A percentile compares a stretch with the other conserved stretches of the same genome.
These are phyloP conservation scores for Pogostemon cablin DNA, from an alignment of 257 asterid genomes.

Conservation along the genomic window DNA sequence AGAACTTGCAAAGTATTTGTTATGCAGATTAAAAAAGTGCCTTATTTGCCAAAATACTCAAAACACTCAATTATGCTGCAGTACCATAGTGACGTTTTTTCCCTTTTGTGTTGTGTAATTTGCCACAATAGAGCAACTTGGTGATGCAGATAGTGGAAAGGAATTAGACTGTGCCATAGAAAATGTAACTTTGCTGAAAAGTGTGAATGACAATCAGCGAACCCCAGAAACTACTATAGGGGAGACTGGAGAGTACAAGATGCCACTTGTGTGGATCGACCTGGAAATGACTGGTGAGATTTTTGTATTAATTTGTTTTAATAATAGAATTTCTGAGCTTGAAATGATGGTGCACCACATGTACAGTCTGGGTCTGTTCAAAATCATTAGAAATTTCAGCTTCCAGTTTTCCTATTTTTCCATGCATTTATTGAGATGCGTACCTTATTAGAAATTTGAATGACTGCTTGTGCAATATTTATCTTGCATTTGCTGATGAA, in stretches of 20 bases:
- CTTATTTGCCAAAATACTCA: conserved; percentile 5
- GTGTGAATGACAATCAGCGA: conserved; percentile 39
- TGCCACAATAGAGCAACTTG: conserved; percentile 17
- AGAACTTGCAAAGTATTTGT: neutral
- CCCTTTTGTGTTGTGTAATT: neutral
- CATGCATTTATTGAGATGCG: conserved; percentile 23
- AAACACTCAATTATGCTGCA: neutral
- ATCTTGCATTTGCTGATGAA: conserved; percentile 6
- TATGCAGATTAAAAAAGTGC: conserved; percentile 17
- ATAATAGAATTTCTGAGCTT: conserved; percentile 6
- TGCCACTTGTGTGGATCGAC: conserved; percentile 98
- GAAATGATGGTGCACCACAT: neutral
- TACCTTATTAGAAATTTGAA: conserved; percentile 5
- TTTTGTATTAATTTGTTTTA: conserved; percentile 26
- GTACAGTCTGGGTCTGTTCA: conserved; percentile 8
- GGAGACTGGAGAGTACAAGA: conserved; percentile 42
- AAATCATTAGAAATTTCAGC: conserved; percentile 16
- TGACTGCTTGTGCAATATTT: neutral
- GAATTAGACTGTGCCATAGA: conserved; percentile 38
- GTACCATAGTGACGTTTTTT: neutral
- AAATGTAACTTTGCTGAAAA: conserved; percentile 33
- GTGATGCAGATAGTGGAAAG: conserved; percentile 46
- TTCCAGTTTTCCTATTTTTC: neutral
- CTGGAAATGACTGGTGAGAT: conserved; percentile 93
- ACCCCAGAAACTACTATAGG: conserved; percentile 23